phyloP scores from a whole-genome alignment of 768 basidiomycete species.

The Trametes coccinea region DNA sequence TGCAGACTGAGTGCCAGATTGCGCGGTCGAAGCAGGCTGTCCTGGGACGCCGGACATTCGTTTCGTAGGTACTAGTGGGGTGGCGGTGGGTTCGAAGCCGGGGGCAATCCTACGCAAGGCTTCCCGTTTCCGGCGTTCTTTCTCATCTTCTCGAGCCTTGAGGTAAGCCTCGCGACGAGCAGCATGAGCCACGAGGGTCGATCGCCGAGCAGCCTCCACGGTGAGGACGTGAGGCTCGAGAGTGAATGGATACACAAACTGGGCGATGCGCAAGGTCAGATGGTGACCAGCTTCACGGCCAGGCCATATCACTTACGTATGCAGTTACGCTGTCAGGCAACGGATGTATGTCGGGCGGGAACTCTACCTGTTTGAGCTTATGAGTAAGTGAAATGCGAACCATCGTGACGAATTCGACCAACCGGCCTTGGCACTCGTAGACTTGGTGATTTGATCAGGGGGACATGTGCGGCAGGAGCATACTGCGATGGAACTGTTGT shows the following conservation, averaged over 20 bases:
- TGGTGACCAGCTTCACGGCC: neutral
- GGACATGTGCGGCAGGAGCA: constrained; percentile 69
- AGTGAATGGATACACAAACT: constrained; percentile 98
- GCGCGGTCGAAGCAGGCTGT: constrained; percentile 16
- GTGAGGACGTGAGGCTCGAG: constrained; percentile 84
- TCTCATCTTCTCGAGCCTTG: constrained; percentile 72
- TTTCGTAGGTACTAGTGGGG: constrained; percentile 58
- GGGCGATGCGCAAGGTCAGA: constrained; percentile 3
- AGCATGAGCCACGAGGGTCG: constrained; percentile 63
- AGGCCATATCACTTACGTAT: constrained; percentile 57
- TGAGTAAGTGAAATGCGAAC: too few relatives aligned
- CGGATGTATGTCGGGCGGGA: constrained; percentile 92
- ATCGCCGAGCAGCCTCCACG: constrained; percentile 70
- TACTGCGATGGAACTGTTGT: constrained; percentile 52
- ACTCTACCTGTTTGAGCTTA: constrained; percentile 56
- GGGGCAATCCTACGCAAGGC: constrained; percentile 79
- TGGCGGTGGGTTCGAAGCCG: constrained; percentile 71
- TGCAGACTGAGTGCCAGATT: constrained; percentile 10
- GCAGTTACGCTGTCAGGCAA: constrained; percentile 87
- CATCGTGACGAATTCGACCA: constrained; percentile 17
- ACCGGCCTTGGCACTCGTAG: constrained; percentile 84
- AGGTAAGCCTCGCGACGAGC: constrained; percentile 73
- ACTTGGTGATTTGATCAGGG: constrained; percentile 91
- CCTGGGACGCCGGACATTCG: constrained; percentile 29
- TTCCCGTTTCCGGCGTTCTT: constrained; percentile 60